phyloP scores from a whole-genome alignment of 805 yeast genomes.

The Candida mattraensis region DNA sequence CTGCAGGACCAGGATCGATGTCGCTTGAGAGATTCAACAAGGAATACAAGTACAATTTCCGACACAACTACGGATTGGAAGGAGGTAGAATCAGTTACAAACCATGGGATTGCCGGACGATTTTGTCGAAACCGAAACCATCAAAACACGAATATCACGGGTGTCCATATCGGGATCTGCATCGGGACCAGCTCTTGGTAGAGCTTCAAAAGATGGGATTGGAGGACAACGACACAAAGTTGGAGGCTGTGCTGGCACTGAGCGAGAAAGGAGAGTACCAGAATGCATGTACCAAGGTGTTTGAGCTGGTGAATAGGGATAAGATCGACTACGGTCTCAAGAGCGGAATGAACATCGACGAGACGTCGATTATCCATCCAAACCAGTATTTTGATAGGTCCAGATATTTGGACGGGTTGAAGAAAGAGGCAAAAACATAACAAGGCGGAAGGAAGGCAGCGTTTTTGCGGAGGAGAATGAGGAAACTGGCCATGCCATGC shows the following conservation, averaged over 20 bases:
- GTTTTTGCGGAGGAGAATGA: background rate
- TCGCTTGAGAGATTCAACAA: conserved; percentile 77
- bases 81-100: conserved; percentile 84
- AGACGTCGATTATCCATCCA: conserved; percentile 76
- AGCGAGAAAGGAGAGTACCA: conserved; percentile 72
- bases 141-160: conserved; percentile 75
- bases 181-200: conserved; percentile 57
- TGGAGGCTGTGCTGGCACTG: conserved; percentile 63
- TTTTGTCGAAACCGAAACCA: conserved; percentile 71
- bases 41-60: conserved; percentile 83
- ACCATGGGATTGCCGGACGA: conserved; percentile 83
- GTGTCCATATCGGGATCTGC: conserved; percentile 84
- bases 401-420: conserved; percentile 48
- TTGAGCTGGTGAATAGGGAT: conserved; percentile 64
- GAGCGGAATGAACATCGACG: conserved; percentile 46
- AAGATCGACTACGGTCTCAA: conserved; percentile 38
- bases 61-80: conserved; percentile 89
- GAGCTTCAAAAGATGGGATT: conserved; percentile 67
- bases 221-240: conserved; percentile 47
- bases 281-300: conserved; percentile 85
- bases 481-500: too few species aligned
- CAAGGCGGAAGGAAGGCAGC: background rate
- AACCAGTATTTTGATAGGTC: conserved; percentile 83
- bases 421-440: conserved; percentile 14
- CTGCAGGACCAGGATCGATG: conserved; percentile 48